Base-by-base conservation (phyloP, 768 basidiomycete genomes). In the Agrocybe pediades region DNA sequence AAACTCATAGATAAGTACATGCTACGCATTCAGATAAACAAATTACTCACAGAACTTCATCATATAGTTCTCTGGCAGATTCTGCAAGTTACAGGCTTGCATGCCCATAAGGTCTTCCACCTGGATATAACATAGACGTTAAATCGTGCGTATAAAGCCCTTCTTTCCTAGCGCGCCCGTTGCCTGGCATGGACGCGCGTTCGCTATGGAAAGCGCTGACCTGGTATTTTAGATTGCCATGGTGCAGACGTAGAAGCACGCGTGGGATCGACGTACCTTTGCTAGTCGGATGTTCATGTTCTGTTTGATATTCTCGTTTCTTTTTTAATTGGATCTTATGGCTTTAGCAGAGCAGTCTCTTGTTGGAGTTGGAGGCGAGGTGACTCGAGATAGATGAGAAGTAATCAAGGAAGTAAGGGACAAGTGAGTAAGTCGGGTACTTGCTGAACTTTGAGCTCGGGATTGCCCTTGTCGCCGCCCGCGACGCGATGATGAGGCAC, bases 11-110 rank as follows among this genome's bases (percentile, higher is more conserved):
- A 45, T 15, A 20, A 19, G 16, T 26, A 29, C 20, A 44, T 26
- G 19, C 17, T 13, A 24, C 16, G 7, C 17, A 39, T 39, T 13
- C 42, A 33, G 44, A 8, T 23, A 41, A 24, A 20, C 19, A 40
- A 17, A 25, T 11, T 25, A 70, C 82, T 47, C 53, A 90, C 87
- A 90, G 61, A 89, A 88, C 56, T 86, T 84, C 78, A 92, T 86
- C 11, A 83, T 84, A 64, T 94, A 94, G 73, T 94, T 93, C 71
- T 96, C 95, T 0, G 95, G 95, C 25, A 98, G 74, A 65, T 96
- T 97, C 68, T 94, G 87, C 56, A 96, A 75, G 69, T 98, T 98
- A 65, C 90, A 87, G 51, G 92, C 88, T 71, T 98, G 95, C 92
- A 97, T 96, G 15, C 89, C 92, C 61, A 86, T 74, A 59, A 96